phyloP scores from a whole-genome alignment of 371 early-diverging fungal species.

The Entomophthora muscae region DNA sequence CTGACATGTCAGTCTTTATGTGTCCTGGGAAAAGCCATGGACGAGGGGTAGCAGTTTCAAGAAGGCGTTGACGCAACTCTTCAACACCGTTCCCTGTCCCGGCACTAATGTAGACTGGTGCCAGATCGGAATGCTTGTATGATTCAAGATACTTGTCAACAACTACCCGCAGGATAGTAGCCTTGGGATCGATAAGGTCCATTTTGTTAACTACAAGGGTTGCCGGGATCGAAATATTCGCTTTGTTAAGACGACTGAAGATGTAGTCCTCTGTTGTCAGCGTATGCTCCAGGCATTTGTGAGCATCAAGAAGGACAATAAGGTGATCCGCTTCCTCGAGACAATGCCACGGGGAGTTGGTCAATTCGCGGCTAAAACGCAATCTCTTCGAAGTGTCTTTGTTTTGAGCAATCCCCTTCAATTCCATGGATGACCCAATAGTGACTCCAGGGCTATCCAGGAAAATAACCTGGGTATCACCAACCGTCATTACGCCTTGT shows the following conservation, averaged over 20 bases:
- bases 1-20: neutral
- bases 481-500: neutral
- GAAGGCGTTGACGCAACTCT: neutral
- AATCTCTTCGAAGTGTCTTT: neutral
- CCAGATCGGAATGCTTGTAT: neutral
- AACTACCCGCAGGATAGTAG: neutral
- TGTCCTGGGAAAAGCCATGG: neutral
- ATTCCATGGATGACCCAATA: neutral
- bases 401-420: neutral
- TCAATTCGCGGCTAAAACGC: neutral
- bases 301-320: neutral
- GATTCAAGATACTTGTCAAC: neutral
- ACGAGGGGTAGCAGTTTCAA: neutral
- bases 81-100: too few species aligned
- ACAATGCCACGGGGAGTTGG: neutral
- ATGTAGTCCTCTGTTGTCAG: neutral
- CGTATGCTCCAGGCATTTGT: neutral
- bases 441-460: slow-evolving; percentile 5
- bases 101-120: neutral
- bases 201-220: neutral
- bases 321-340: neutral
- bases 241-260: neutral
- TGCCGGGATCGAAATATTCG: neutral
- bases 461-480: neutral
- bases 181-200: neutral